Conservation (phyloP, 1,139 yeast genomes). For the Suhomyces kunorum region DNA sequence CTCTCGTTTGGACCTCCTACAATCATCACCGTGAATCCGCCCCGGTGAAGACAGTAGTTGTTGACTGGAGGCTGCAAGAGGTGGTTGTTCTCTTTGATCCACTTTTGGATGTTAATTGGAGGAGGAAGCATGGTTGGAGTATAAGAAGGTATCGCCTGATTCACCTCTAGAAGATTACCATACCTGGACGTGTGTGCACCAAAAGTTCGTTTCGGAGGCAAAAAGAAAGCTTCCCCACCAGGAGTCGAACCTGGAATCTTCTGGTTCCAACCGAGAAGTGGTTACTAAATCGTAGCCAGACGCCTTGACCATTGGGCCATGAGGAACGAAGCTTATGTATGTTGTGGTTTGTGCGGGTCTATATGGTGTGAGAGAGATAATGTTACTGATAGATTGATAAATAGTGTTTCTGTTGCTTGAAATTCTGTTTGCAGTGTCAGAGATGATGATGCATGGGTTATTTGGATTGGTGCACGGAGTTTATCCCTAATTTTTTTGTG, state of each 20-base stretch:
- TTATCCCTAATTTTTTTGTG: no score
- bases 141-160: constrained; percentile 5
- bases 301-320: constrained; percentile 61
- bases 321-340: constrained; percentile 49
- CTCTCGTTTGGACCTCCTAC: constrained; percentile 96
- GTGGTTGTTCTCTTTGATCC: constrained; percentile 78
- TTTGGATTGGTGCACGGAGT: no score
- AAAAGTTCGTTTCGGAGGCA: background rate
- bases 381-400: background rate
- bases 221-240: constrained; percentile 80
- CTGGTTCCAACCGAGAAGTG: constrained; percentile 64
- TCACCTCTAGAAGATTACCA: background rate
- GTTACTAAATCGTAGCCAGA: constrained; percentile 54
- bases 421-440: no score
- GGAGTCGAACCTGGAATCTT: constrained; percentile 95
- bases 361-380: background rate
- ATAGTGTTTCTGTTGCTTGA: background rate
- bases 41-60: constrained; percentile 84
- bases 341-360: background rate
- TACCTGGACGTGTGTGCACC: background rate
- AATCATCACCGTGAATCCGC: constrained; percentile 90
- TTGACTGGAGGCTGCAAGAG: constrained; percentile 89
- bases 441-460: no score
- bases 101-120: constrained; percentile 75
- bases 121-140: constrained; percentile 50